Base-by-base conservation (phyloP, 1,284 basidiomycete genomes). In the Trichosporon faecale region DNA sequence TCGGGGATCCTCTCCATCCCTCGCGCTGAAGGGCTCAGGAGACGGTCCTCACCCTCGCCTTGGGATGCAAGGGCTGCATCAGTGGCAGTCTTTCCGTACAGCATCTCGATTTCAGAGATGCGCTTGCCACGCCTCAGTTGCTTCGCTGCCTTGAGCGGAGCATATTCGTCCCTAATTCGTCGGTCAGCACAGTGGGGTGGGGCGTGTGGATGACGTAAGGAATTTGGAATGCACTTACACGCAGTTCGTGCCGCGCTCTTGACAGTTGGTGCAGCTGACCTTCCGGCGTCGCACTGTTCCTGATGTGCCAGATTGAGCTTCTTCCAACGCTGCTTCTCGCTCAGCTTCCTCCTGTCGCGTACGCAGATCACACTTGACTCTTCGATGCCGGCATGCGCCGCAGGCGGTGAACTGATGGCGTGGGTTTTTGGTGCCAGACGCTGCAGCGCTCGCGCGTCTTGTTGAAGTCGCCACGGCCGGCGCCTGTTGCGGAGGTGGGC, bases 331-430 rank as follows among this genome's bases (percentile, higher is more conserved):
- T 1, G 68, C 70, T 18, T 68, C 67, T 16, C 55, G 66, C 64
- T 78, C 76, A 0, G 76, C 74, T 46, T 76, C 76, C 61, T 80
- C 79, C 71, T 81, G 80, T 52, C 77, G 75, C 18, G 81, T 79
- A 29, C 82, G 81, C 61, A 83, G 70, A 71, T 81, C 81, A 66
- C 81, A 84, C 68, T 82, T 83, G 49, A 84, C 82, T 35, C 93
- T 88, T 77, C 93, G 85, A 88, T 92, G 92, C 67, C 93, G 89
- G 83, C 93, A 95, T 44, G 93, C 92, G 66, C 92, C 93, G 79
- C 93, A 95, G 2, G 93, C 93, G 40, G 91, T 90, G 83, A 92
- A 93, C 77, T 93, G 92, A 76, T 91, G 90, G 65, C 91, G 85
- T 2, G 88, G 87, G 12, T 90, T 89, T 80, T 91, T 91, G 68